phyloP scores from a whole-genome alignment of 129 eudicot genomes.

The Pulicaria dysenterica region DNA sequence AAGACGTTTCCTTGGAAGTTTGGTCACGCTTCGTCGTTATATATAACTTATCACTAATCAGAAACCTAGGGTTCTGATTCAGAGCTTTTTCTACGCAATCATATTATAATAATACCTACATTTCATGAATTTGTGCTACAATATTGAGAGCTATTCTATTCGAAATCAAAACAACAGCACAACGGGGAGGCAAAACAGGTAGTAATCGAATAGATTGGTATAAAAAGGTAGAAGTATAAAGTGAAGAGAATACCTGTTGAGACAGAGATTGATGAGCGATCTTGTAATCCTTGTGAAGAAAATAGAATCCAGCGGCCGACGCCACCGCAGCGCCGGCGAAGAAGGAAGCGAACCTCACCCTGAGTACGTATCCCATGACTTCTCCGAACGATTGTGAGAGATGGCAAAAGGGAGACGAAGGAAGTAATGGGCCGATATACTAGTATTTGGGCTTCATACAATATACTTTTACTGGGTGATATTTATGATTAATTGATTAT shows the following conservation, averaged over 20 bases:
- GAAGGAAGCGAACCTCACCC: constrained; percentile 89
- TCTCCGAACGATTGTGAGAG: constrained; percentile 22
- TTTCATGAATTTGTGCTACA: not conserved
- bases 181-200: not conserved
- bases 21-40: not conserved
- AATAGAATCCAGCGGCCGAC: constrained; percentile 70
- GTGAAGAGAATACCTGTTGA: constrained; percentile 51
- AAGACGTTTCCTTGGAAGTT: not conserved
- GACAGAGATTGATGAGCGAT: constrained; percentile 77
- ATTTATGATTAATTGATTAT: not conserved
- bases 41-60: not conserved
- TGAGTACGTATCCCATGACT: constrained; percentile 77
- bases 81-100: constrained; percentile 4
- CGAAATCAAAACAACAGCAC: not conserved
- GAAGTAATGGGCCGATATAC: constrained; percentile 14
- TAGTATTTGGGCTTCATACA: constrained; percentile 2
- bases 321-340: constrained; percentile 96
- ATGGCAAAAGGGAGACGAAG: constrained; percentile 9
- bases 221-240: not conserved
- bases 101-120: constrained; percentile 14
- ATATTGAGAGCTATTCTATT: not conserved
- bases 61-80: constrained; percentile 32
- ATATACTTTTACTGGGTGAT: not conserved
- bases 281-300: constrained; percentile 83
- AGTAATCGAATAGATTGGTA: not conserved